A percentile compares a stretch with the other conserved stretches of the same genome.
phyloP scores from a whole-genome alignment of 768 basidiomycete species.

The Tephrocybe rancida region DNA sequence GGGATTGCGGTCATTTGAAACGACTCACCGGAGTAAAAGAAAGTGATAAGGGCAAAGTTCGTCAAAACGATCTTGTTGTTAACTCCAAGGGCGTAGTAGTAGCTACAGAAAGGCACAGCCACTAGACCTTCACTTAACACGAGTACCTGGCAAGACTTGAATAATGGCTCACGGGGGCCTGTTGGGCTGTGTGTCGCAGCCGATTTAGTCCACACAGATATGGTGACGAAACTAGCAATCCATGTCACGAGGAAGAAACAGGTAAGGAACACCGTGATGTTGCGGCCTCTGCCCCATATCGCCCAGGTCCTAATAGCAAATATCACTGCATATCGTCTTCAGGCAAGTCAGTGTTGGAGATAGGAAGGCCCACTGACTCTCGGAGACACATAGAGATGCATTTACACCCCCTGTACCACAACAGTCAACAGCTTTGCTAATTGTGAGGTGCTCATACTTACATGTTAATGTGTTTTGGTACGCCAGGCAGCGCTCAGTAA shows the following conservation, averaged over 20 bases:
- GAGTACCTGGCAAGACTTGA: background rate
- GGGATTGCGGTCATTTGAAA: background rate
- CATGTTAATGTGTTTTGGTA: too few species aligned
- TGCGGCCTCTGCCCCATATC: conserved; percentile 2
- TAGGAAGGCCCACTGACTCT: background rate
- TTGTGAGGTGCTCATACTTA: too few species aligned
- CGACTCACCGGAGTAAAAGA: background rate
- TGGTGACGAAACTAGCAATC: background rate
- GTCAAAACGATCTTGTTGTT: background rate
- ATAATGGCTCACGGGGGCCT: background rate
- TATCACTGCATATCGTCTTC: background rate
- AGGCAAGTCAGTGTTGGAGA: too few species aligned
- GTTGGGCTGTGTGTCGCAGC: background rate
- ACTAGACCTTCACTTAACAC: background rate
- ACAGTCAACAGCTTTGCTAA: background rate
- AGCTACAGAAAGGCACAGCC: background rate
- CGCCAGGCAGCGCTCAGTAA: too few species aligned
- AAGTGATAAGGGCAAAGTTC: background rate
- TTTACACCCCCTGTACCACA: background rate
- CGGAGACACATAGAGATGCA: background rate
- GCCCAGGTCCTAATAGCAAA: conserved; percentile 10
- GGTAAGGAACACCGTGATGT: background rate
- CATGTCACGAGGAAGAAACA: conserved; percentile 1
- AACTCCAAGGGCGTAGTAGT: background rate
- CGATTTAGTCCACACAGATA: background rate